These are phyloP conservation scores for Aspergillus oerlinghausenensis DNA, from an alignment of 2,329 filamentous ascomycete genomes.

Conservation along the genomic window DNA sequence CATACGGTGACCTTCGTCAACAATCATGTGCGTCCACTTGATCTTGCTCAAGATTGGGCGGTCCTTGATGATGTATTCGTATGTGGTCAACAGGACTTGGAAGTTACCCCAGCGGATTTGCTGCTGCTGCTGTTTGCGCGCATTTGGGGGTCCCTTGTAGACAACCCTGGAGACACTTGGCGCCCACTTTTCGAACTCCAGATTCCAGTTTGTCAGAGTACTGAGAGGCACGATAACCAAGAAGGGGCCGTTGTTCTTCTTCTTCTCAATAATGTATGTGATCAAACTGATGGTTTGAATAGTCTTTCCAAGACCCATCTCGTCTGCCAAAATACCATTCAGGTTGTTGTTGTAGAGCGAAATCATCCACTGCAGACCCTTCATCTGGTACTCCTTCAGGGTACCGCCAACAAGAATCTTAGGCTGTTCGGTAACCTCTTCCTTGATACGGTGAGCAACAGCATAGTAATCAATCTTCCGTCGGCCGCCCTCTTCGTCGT, in stretches of 20 bases:
- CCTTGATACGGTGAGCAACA: slow-evolving; percentile 91
- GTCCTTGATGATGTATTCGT: slow-evolving; percentile 99
- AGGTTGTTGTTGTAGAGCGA: slow-evolving; percentile 99
- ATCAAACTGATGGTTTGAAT: slow-evolving; percentile 98
- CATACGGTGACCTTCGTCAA: slow-evolving; percentile 99
- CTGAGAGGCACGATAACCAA: slow-evolving; percentile 94
- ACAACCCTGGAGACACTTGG: slow-evolving; percentile 81
- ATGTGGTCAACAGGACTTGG: slow-evolving; percentile 94
- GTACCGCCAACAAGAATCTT: slow-evolving; percentile 82
- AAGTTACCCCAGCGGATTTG: slow-evolving; percentile 92
- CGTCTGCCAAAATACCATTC: slow-evolving; percentile 96
- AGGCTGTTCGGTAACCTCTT: slow-evolving; percentile 81
- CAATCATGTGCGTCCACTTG: slow-evolving; percentile 99
- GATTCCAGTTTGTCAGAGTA: slow-evolving; percentile 97
- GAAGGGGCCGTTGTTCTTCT: slow-evolving; percentile 86
- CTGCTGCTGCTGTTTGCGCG: slow-evolving; percentile 84
- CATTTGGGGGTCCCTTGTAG: slow-evolving; percentile 90
- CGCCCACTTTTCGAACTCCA: slow-evolving; percentile 99
- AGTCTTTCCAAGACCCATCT: slow-evolving; percentile 99
- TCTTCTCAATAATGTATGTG: slow-evolving; percentile 94
- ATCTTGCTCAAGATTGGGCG: slow-evolving; percentile 92
- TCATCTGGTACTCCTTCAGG: slow-evolving; percentile 96
- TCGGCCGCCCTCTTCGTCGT: slow-evolving; percentile 56
- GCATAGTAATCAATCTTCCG: slow-evolving; percentile 98
- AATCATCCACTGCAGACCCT: slow-evolving; percentile 99